Evolutionary conservation across 2,329 filamentous ascomycete genomes (phyloP), one percentile per base, ranked within the genome.

Genomic region (Shiraia sp.): DNA sequence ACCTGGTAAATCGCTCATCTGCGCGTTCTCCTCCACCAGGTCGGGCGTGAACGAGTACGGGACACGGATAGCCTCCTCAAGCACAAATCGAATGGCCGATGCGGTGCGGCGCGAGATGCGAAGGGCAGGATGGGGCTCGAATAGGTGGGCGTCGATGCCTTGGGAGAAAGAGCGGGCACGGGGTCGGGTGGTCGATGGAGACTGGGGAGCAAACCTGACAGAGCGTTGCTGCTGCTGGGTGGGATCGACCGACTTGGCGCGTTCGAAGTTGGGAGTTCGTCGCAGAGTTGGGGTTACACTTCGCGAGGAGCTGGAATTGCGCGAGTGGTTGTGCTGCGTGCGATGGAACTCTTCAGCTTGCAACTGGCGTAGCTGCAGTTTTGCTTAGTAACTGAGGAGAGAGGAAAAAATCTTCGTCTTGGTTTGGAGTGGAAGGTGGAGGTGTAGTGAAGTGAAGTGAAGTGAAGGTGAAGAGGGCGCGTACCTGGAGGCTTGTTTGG

Each of bases 71-170:
- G 89, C 90, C 75, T 95, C 90, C 75, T 97, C 91, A 42, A 97
- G 82, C 26, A 90, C 84, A 76, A 88, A 97, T 59, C 95, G 85
- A 66, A 99, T 91, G 26, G 93, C 92, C 69, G 87, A 88, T 52
- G 89, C 88, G 32, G 90, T 96, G 53, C 88, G 84, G 57, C 83
- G 86, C 33, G 90, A 96, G 69, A 96, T 85, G 61, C 82, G 83
- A 59, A 69, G 79, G 69, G 80, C 80, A 67, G 73, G 80, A 72
- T 66, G 79, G 64, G 63, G 77, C 56, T 64, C 70, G 44, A 55
- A 59, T 36, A 51, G 51, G 24, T 47, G 42, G 27, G 49, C 44
- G 16, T 50, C 34, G 29, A 22, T 4, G 19, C 19, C 19, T 8
- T 42, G 56, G 15, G 50, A 47, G 44, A 49, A 56, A 35, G 57